Evolutionary conservation across 176 grass and related monocot genomes (phyloP), one percentile per base, ranked within the genome.

Genomic region (Oryza coarctata): DNA sequence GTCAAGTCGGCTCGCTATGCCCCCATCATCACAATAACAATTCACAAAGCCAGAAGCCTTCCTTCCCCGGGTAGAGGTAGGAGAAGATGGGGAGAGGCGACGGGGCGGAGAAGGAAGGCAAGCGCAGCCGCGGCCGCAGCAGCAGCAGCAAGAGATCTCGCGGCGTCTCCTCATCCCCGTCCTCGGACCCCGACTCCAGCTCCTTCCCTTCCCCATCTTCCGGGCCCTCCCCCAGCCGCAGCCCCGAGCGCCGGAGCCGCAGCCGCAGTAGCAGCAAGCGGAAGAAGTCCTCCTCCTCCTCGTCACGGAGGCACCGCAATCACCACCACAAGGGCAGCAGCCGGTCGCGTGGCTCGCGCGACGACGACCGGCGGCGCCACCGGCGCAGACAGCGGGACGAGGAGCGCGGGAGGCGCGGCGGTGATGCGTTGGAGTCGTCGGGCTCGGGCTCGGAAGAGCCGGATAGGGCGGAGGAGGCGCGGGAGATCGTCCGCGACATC

Each of bases 401-500:
- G 58, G 85, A 73, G 58, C 40, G 57, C 17, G 65, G 66, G 63
- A 55, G 23, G 31, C 65, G 41, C 15, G 39, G 58, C 13, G 79
- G 44, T 3, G 79, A n/a, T 58, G 71, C 17, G 14, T 55, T 13
- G 3, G 35, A 49, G 2, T 87, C 39, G 8, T 92, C 85, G 10
- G 64, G 65, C 3, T 86, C 85, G 18, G 87, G 55, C 15, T 84
- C 75, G 6, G 78, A 84, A 10, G 73, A 49, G 41, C 17, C 74
- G 25, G 67, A 47, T 28, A 82, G 88, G 64, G 82, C 20, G 12
- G 85, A 80, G 39, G 93, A 92, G 77, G 84, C 93, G 13, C 87
- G 74, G 14, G 85, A 90, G 82, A 89, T 95, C 44, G 87, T 86
- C 69, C 85, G 72, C 3, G 82, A 49, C 40, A 92, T 95, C 44